Evolutionary conservation across 1,284 basidiomycete genomes (phyloP).

Genomic region (Leucoagaricus sp.): DNA sequence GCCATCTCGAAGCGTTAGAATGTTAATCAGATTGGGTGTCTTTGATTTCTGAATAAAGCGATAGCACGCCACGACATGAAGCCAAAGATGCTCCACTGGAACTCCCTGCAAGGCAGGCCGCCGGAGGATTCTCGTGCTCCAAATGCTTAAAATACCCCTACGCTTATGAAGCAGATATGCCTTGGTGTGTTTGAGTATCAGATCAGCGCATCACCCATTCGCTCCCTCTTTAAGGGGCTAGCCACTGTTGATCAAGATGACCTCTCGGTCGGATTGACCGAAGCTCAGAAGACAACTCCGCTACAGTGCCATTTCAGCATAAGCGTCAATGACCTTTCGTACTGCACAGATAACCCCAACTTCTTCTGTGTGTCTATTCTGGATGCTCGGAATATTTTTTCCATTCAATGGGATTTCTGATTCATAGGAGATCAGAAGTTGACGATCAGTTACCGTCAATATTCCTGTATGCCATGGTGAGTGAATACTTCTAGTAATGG

Average conservation of each 20-base stretch:
- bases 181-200: neutral
- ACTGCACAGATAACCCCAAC: no score
- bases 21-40: neutral
- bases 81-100: slow-evolving; percentile 11
- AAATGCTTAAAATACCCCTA: slow-evolving; percentile 9
- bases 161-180: slow-evolving; percentile 13
- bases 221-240: neutral
- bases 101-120: neutral
- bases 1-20: no score
- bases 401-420: slow-evolving; percentile 11
- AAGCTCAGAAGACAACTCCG: neutral
- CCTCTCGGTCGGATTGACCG: neutral
- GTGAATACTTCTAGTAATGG: slow-evolving; percentile 2
- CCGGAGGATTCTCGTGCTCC: slow-evolving; percentile 9
- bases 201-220: neutral
- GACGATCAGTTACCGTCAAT: slow-evolving; percentile 9
- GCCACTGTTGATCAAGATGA: neutral
- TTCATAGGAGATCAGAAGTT: slow-evolving; percentile 8
- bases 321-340: neutral
- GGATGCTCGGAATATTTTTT: neutral
- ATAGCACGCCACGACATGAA: neutral
- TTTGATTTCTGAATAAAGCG: neutral
- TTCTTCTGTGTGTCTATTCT: neutral
- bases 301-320: neutral
- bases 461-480: neutral